These are phyloP conservation scores for Auricularia heimuer DNA, from an alignment of 768 basidiomycete genomes.

Conservation along the genomic window DNA sequence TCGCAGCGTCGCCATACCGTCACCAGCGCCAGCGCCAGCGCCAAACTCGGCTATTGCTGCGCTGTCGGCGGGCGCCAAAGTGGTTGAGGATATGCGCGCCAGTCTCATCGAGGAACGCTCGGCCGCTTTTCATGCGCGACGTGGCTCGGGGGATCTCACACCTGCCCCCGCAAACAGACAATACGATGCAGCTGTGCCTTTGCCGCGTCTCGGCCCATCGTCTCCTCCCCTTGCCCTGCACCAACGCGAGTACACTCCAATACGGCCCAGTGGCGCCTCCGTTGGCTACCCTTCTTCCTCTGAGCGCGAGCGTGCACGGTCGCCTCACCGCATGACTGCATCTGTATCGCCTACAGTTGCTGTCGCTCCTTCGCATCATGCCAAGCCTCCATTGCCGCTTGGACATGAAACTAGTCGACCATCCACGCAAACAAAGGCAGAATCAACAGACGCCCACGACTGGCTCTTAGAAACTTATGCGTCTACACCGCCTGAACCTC, in stretches of 20 bases:
- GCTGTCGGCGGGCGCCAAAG: background rate
- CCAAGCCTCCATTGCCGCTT: no score
- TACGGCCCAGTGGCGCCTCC: background rate
- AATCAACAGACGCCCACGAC: slow-evolving; percentile 47
- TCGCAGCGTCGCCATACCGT: background rate
- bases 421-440: slow-evolving; percentile 5
- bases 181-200: slow-evolving; percentile 7
- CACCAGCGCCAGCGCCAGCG: background rate
- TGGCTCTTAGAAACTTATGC: slow-evolving; percentile 50
- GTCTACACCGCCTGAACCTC: slow-evolving; percentile 20
- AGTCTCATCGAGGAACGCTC: background rate
- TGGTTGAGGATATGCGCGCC: background rate
- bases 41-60: background rate
- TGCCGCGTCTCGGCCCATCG: slow-evolving; percentile 14
- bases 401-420: background rate
- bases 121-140: background rate
- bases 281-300: background rate
- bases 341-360: slow-evolving; percentile 3
- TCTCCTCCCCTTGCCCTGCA: slow-evolving; percentile 16
- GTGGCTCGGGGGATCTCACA: slow-evolving; percentile 2
- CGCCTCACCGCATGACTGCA: background rate
- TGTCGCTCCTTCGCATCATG: no score
- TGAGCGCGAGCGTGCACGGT: no score
- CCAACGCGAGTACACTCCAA: slow-evolving; percentile 1
- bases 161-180: slow-evolving; percentile 4